These are phyloP conservation scores for Venturia nashicola DNA, from an alignment of 2,329 filamentous ascomycete species.

Conservation along the genomic window DNA sequence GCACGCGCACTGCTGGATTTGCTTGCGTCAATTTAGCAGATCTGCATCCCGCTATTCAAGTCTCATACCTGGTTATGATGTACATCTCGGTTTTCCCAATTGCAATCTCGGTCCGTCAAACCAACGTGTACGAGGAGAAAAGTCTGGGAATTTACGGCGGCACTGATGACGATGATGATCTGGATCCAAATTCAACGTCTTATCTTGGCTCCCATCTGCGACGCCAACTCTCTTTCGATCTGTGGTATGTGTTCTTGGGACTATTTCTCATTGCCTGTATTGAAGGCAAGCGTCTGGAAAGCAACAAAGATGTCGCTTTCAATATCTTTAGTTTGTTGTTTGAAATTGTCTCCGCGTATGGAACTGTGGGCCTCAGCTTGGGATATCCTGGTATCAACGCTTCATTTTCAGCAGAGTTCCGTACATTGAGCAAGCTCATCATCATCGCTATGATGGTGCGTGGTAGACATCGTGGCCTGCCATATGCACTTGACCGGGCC, in stretches of 20 bases:
- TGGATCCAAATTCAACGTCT: conserved; percentile 48
- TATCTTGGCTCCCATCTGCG: conserved; percentile 89
- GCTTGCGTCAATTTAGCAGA: conserved; percentile 63
- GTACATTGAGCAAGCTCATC: conserved; percentile 52
- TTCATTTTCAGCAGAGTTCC: conserved; percentile 74
- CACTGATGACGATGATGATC: conserved; percentile 32
- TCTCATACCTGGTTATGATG: conserved; percentile 98
- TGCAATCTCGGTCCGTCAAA: conserved; percentile 84
- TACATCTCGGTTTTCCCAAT: conserved; percentile 97
- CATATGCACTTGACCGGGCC: conserved; percentile 56
- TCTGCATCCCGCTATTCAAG: conserved; percentile 82
- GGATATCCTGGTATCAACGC: conserved; percentile 67
- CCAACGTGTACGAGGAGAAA: conserved; percentile 93
- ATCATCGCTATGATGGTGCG: conserved; percentile 57
- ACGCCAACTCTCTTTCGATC: conserved; percentile 85
- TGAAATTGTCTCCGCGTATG: conserved; percentile 37
- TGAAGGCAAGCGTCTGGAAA: conserved; percentile 62
- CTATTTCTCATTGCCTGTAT: conserved; percentile 87
- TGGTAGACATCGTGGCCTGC: conserved; percentile 51
- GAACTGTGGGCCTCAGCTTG: conserved; percentile 83
- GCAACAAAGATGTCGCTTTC: conserved; percentile 39
- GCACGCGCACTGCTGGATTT: conserved; percentile 86
- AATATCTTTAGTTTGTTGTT: conserved; percentile 34
- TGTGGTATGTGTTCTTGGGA: conserved; percentile 94
- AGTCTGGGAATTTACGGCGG: conserved; percentile 59